Base-by-base conservation (phyloP, 805 yeast genomes). In the Candida silvatica region DNA sequence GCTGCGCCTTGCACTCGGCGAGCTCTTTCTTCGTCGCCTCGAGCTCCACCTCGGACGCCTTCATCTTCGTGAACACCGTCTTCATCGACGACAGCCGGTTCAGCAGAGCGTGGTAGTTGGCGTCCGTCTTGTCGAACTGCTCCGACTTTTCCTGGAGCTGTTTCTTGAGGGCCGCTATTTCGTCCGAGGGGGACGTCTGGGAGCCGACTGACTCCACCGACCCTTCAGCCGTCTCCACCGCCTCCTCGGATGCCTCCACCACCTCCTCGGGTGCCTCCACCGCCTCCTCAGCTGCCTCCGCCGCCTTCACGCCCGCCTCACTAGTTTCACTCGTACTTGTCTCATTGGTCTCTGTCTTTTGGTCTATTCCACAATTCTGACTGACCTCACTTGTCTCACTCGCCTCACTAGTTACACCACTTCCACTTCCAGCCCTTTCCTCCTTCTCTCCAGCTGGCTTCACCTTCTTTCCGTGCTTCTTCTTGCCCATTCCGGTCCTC, bases 41-140 rank as follows among this genome's bases (percentile, higher is more conserved):
- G 15, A 83, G 59, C 44, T 80, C 83, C 3, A 54, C 58, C 48
- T 81, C 80, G 0, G 85, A 62, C 38, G 73, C 80, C 49, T 81
- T 79, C 84, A 81, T 80, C 43, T 82, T 81, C 27, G 61, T 66
- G 54, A 82, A 82, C 2, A 82, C 69, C 1, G 78, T 61, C 44
- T 80, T 82, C 90, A 82, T 81, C 2, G 83, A 71, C 1, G 85
- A 71, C 14, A 83, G 53, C 51, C 80, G 68, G 42, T 72, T 73
- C 39, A 83, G 54, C 22, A 83, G 56, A 4, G 70, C 63, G 40
- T 80, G 79, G 48, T 81, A 80, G 42, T 76, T 75, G 2, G 66
- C 61, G 44, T 78, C 74, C 20, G 71, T 64, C 20, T 69, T 67
- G 32, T 71, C 79, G 37, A 80, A 66, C 46, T 79, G 85, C 24